phyloP scores from a whole-genome alignment of 2,329 filamentous ascomycete genomes.

The Rugonectria rugulosa region DNA sequence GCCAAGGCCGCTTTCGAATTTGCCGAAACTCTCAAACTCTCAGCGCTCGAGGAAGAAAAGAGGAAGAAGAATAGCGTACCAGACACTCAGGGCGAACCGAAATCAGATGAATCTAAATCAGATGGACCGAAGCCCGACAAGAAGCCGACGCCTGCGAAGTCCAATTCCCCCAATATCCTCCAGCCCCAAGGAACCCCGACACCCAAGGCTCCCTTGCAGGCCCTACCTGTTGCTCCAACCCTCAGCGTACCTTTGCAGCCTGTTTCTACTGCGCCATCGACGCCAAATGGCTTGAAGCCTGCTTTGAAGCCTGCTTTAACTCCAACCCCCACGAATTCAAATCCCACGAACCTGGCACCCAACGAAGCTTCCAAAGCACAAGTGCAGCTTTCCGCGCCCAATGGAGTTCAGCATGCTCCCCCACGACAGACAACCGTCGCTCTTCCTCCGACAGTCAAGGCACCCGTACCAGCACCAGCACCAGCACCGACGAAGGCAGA shows the following conservation, averaged over 20 bases:
- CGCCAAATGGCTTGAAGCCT: conserved; percentile 14
- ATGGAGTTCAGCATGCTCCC: neutral
- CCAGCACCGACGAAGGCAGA: conserved; percentile 17
- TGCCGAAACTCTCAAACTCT: conserved; percentile 21
- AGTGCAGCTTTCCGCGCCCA: neutral
- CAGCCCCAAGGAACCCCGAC: conserved; percentile 21
- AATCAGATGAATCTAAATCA: conserved; percentile 22
- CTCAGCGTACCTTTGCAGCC: neutral
- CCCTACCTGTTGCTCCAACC: conserved; percentile 6
- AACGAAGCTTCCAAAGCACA: conserved; percentile 7
- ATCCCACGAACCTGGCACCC: conserved; percentile 15
- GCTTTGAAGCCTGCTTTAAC: conserved; percentile 24
- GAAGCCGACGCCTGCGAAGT: conserved; percentile 24
- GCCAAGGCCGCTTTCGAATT: conserved; percentile 38
- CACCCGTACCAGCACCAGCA: conserved; percentile 28
- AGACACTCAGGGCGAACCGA: conserved; percentile 20
- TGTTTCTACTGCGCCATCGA: conserved; percentile 2
- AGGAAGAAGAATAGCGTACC: conserved; percentile 9
- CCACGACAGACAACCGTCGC: conserved; percentile 40
- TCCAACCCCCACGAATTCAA: conserved; percentile 10
- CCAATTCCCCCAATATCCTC: conserved; percentile 15
- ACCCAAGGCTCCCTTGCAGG: conserved; percentile 21
- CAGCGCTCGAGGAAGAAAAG: conserved; percentile 18
- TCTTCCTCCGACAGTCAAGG: conserved; percentile 44
- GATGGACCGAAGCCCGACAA: conserved; percentile 19